Conservation (phyloP, 371 early-diverging fungal species). For the Mortierella sp. region DNA sequence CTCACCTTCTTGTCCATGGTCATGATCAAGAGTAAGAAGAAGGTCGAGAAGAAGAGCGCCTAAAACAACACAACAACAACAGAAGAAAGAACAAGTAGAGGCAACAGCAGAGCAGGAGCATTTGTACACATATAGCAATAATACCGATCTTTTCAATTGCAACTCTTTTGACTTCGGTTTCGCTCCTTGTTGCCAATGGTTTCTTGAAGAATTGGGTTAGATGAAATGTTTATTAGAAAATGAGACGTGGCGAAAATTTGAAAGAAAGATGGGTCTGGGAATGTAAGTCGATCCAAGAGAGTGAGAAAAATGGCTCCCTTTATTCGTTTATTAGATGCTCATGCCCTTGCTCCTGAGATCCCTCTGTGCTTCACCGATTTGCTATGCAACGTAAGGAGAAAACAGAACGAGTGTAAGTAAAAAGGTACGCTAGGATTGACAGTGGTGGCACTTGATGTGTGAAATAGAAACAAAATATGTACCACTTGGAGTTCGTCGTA, state of each 20-base stretch:
- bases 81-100: not conserved
- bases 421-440: too few relatives aligned
- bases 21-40: conserved; percentile 85
- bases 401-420: not conserved
- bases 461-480: conserved; percentile 29
- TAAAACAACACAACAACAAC: conserved; percentile 16
- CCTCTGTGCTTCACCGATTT: conserved; percentile 74
- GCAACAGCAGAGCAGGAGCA: not conserved
- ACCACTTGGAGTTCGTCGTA: conserved; percentile 83
- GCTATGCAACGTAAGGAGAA: conserved; percentile 56
- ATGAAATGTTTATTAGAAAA: not conserved
- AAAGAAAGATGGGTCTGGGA: conserved; percentile 2
- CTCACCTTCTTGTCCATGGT: conserved; percentile 85
- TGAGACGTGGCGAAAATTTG: not conserved
- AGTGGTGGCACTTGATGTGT: too few relatives aligned
- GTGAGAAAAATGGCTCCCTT: not conserved
- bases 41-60: conserved; percentile 66
- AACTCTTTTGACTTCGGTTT: not conserved
- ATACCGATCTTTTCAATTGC: not conserved
- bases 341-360: conserved; percentile 75
- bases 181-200: not conserved
- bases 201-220: not conserved
- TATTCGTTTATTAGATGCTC: conserved; percentile 30
- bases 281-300: conserved; percentile 1
- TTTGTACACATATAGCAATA: conserved; percentile 21